Evolutionary conservation across 164 flowering plant genomes (phyloP).

Genomic region (Vitis rupestris): DNA sequence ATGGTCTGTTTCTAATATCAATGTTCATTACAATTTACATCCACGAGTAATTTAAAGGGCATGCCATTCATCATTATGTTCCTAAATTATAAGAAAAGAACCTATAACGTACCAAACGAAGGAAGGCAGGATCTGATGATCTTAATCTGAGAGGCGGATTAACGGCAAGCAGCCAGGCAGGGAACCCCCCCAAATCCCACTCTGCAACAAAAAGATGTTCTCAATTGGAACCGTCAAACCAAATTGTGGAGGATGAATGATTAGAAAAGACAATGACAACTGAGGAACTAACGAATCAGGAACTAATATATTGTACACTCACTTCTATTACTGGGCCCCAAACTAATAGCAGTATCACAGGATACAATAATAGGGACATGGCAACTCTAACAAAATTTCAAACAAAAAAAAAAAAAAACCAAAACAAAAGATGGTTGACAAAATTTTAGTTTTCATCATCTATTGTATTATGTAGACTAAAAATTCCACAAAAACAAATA

Average conservation of each 20-base stretch:
- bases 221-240: background rate
- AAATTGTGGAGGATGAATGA: background rate
- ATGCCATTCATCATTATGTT: background rate
- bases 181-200: constrained; percentile 98
- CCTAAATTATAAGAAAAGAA: background rate
- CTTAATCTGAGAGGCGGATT: constrained; percentile 72
- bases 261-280: too few relatives aligned
- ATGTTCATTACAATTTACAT: too few relatives aligned
- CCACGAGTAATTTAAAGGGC: too few relatives aligned
- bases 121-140: constrained; percentile 84
- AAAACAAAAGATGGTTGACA: background rate
- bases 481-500: too few relatives aligned
- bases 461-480: too few relatives aligned
- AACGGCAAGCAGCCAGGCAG: constrained; percentile 83
- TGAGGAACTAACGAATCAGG: background rate
- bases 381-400: too few relatives aligned
- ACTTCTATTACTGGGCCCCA: background rate
- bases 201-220: constrained; percentile 47
- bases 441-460: too few relatives aligned
- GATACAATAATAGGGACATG: background rate
- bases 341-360: background rate
- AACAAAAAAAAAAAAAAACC: background rate
- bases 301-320: background rate
- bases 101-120: constrained; percentile 51
- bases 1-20: too few relatives aligned